A percentile compares a stretch with the other conserved stretches of the same genome.
phyloP scores from a whole-genome alignment of 2,329 filamentous ascomycete species.

The Gyromitra esculenta region DNA sequence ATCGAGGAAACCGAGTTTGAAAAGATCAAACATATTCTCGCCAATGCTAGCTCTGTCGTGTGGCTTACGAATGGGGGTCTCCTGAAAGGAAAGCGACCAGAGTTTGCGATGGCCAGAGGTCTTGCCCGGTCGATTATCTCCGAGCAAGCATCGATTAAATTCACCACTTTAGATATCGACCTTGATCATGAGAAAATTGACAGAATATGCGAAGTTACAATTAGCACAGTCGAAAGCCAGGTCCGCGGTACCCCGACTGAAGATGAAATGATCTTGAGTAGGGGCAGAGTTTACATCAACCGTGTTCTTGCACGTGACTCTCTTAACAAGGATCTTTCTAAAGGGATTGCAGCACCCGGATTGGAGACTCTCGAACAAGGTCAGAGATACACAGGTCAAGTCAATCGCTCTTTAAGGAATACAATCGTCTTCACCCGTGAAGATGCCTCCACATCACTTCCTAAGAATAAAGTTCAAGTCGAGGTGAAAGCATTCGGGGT shows the following conservation, averaged over 20 bases:
- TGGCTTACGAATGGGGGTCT: constrained; percentile 55
- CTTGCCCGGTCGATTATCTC: constrained; percentile 55
- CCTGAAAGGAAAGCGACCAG: constrained; percentile 42
- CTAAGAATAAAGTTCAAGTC: constrained; percentile 1
- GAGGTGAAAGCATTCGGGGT: constrained; percentile 6
- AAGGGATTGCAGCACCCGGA: neutral
- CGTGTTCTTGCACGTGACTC: constrained; percentile 4
- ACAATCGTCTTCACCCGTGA: constrained; percentile 8
- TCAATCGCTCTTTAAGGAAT: constrained; percentile 8
- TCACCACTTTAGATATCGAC: constrained; percentile 57
- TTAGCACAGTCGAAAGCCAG: neutral
- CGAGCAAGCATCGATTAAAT: constrained; percentile 58
- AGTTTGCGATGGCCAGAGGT: constrained; percentile 53
- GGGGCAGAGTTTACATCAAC: constrained; percentile 15
- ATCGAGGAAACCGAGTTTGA: constrained; percentile 16
- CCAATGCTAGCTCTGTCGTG: constrained; percentile 31
- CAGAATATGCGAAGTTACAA: constrained; percentile 37
- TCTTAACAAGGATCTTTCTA: neutral
- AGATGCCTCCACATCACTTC: neutral
- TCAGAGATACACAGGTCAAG: constrained; percentile 12
- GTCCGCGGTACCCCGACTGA: neutral
- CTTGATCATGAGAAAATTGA: constrained; percentile 43
- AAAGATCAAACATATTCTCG: constrained; percentile 3
- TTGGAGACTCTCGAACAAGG: constrained; percentile 6
- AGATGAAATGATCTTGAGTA: constrained; percentile 11